Evolutionary conservation across 768 basidiomycete genomes (phyloP).

Genomic region (Lentinula raphanica): DNA sequence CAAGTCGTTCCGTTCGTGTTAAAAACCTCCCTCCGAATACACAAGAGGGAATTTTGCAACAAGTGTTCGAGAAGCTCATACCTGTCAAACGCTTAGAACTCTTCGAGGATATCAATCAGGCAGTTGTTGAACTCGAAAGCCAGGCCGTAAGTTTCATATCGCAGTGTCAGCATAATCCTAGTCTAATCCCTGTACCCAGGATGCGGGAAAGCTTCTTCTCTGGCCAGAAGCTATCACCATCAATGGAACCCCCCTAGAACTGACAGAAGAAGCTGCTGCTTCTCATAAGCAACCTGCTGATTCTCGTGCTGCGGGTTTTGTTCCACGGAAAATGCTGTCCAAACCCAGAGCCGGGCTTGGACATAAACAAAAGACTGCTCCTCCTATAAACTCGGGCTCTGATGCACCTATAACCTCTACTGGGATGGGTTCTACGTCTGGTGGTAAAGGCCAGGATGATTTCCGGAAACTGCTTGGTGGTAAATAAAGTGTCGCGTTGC

Average conservation of each 20-base stretch:
- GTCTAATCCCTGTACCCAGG: constrained; percentile 30
- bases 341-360: constrained; percentile 72
- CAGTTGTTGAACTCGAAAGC: constrained; percentile 60
- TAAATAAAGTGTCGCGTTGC: not conserved
- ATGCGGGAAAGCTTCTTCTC: constrained; percentile 76
- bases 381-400: not conserved
- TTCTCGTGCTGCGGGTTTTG: constrained; percentile 50
- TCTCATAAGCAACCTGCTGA: constrained; percentile 18
- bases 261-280: constrained; percentile 46
- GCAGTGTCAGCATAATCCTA: not conserved
- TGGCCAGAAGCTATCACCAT: constrained; percentile 68
- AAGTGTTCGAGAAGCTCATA: constrained; percentile 75
- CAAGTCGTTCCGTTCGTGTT: constrained; percentile 71
- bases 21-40: constrained; percentile 68
- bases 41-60: constrained; percentile 91
- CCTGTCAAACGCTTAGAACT: constrained; percentile 71
- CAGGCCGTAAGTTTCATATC: constrained; percentile 47
- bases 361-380: constrained; percentile 38
- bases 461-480: constrained; percentile 7
- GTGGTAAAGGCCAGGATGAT: constrained; percentile 6
- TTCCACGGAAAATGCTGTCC: constrained; percentile 60
- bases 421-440: not conserved
- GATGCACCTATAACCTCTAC: not conserved
- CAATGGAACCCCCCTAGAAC: constrained; percentile 50
- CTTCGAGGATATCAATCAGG: constrained; percentile 55